Percentiles rank a stretch among this genome's conserved stretches.
Conservation (phyloP, 176 grass and related monocot genomes). For the Rhipidocladum racemiflorum region DNA sequence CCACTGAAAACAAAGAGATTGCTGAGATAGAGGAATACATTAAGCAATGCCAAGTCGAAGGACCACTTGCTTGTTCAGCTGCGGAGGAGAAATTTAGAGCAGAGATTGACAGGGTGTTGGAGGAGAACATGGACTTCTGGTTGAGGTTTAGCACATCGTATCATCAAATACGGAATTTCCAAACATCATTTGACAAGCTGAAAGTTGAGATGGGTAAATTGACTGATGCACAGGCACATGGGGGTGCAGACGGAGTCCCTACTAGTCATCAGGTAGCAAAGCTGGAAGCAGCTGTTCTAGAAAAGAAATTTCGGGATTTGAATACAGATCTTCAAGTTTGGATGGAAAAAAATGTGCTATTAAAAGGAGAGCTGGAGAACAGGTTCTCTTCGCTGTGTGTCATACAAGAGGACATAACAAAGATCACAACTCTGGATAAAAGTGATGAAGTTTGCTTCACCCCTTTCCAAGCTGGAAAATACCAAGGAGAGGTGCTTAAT, state of each 20-base stretch:
- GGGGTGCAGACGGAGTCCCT: conserved; percentile 18
- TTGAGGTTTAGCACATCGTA: conserved; percentile 72
- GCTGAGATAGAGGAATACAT: conserved; percentile 49
- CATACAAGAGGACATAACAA: conserved; percentile 68
- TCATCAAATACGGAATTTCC: conserved; percentile 65
- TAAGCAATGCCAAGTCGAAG: conserved; percentile 48
- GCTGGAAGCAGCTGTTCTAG: conserved; percentile 43
- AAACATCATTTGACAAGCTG: conserved; percentile 56
- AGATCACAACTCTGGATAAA: conserved; percentile 31
- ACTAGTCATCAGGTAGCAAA: conserved; percentile 45
- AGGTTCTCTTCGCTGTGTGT: conserved; percentile 59
- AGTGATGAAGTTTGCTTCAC: conserved; percentile 38
- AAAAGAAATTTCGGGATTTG: conserved; percentile 62
- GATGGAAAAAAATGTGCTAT: conserved; percentile 67
- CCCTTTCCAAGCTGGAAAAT: conserved; percentile 51
- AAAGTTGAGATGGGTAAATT: conserved; percentile 54
- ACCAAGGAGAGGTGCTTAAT: conserved; percentile 73
- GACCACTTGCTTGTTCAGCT: conserved; percentile 27
- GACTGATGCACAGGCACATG: conserved; percentile 38
- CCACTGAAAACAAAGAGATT: conserved; percentile 42
- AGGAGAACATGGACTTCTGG: conserved; percentile 72
- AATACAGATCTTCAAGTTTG: conserved; percentile 79
- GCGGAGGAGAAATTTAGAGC: conserved; percentile 64
- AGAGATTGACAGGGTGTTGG: conserved; percentile 60
- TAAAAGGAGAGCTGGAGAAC: conserved; percentile 69